Conservation (phyloP, 208 protist species). For the Acanthamoeba polyphaga region DNA sequence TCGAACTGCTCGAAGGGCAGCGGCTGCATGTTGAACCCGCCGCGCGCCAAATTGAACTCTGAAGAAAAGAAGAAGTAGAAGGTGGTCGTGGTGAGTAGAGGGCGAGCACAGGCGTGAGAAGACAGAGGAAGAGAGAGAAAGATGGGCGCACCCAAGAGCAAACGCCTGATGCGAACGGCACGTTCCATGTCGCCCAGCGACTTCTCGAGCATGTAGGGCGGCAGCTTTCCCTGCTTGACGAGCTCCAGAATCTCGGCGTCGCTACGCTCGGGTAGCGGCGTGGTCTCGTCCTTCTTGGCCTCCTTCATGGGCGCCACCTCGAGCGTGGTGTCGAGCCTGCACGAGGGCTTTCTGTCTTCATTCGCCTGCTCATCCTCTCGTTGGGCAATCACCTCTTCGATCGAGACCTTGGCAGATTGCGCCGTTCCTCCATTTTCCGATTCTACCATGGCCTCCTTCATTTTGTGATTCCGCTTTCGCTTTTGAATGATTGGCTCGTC, state of each 20-base stretch:
- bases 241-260: conserved; percentile 74
- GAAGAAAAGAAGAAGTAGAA: background rate
- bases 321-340: background rate
- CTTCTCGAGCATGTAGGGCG: conserved; percentile 73
- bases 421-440: background rate
- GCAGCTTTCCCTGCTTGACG: conserved; percentile 44
- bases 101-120: background rate
- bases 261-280: conserved; percentile 6
- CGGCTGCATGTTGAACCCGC: conserved; percentile 54
- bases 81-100: background rate
- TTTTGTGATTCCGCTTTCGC: background rate
- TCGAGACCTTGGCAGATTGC: background rate
- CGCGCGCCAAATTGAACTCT: conserved; percentile 19
- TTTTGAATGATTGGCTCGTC: conserved; percentile 37
- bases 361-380: background rate
- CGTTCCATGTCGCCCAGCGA: conserved; percentile 71
- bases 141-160: conserved; percentile 4
- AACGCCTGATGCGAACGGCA: conserved; percentile 65
- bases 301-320: background rate
- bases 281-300: background rate
- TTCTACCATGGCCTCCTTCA: background rate
- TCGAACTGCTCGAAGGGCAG: conserved; percentile 94
- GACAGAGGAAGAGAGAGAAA: background rate
- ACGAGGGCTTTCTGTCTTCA: background rate
- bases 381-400: background rate